Evolutionary conservation across 805 yeast genomes (phyloP).

Genomic region (Schizosaccharomyces pombe): DNA sequence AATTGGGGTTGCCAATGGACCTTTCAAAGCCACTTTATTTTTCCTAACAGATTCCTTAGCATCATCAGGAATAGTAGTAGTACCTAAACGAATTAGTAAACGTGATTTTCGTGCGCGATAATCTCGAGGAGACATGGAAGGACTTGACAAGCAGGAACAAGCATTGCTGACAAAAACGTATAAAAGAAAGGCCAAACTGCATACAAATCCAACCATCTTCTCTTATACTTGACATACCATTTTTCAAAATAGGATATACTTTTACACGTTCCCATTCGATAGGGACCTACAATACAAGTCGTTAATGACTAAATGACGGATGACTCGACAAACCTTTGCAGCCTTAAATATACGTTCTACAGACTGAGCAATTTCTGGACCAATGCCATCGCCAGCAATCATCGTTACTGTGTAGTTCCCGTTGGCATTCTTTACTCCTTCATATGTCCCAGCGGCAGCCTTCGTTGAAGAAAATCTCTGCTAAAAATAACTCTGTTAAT

Average conservation of each 20-base stretch:
- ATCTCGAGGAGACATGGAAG: not conserved
- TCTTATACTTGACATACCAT: constrained; percentile 26
- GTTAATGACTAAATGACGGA: not conserved
- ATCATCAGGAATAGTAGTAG: constrained; percentile 67
- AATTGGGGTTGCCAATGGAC: constrained; percentile 78
- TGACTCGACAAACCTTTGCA: constrained; percentile 16
- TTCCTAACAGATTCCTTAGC: constrained; percentile 83
- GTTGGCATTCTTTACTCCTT: constrained; percentile 5
- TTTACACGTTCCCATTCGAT: constrained; percentile 63
- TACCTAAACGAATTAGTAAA: constrained; percentile 24
- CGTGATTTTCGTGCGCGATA: not conserved
- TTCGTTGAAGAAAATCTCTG: too few species aligned
- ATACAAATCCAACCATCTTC: not conserved
- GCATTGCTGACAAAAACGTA: too few species aligned
- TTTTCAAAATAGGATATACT: constrained; percentile 28
- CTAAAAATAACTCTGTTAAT: too few species aligned
- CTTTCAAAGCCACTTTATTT: constrained; percentile 91
- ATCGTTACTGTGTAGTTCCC: constrained; percentile 84
- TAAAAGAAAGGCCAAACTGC: not conserved
- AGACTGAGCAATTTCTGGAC: constrained; percentile 83
- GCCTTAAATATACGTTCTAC: constrained; percentile 74
- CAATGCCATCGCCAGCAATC: constrained; percentile 93
- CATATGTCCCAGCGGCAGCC: too few species aligned
- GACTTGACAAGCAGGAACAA: too few species aligned
- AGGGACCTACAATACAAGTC: constrained; percentile 34